Evolutionary conservation across 2,329 filamentous ascomycete species (phyloP), one percentile per base, ranked within the genome.

Genomic region (Colletotrichum eleusines): DNA sequence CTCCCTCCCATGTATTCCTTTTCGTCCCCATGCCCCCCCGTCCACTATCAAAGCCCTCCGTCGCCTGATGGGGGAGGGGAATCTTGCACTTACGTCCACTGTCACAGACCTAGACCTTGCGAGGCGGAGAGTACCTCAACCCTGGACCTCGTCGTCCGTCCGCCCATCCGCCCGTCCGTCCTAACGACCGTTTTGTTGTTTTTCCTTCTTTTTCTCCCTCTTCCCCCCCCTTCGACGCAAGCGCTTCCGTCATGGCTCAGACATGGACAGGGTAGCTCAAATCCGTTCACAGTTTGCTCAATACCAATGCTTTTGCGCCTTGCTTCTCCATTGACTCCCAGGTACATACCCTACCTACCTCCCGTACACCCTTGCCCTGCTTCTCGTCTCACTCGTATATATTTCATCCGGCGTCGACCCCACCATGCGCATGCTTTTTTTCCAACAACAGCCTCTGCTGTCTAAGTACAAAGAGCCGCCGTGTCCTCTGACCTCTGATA

Each of bases 181-280:
- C 69, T 69, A 63, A 66, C 66, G 66, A 73, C 72, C 62, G 69
- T 72, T 72, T 72, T 71, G 69, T 69, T 58, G 31, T 64, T 44
- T 61, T 63, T 61, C 50, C 51, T 38, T 26, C 18, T 42, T 8
- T 20, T 5, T 9, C 3, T 11, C 8, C 3, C 18, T n/a, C 18
- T n/a, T 20, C n/a, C n/a, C 14, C 42, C 14, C n/a, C n/a, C 42
- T 20, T 63, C 60, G 69, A 70, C 61, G 66, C 72, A 71, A 72
- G 72, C 70, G 64, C 72, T 73, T 72, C 72, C 70, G 72, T 73
- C 70, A 73, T 73, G 69, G 72, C 72, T 72, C 72, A 72, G 72
- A 73, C 72, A 72, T 66, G 63, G 70, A 58, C 72, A 72, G 66
- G 72, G 72, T 72, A 70, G 69, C 66, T 72, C 60, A 55, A 65